phyloP scores from a whole-genome alignment of 257 asterid genomes.

The Verbascum thapsus region DNA sequence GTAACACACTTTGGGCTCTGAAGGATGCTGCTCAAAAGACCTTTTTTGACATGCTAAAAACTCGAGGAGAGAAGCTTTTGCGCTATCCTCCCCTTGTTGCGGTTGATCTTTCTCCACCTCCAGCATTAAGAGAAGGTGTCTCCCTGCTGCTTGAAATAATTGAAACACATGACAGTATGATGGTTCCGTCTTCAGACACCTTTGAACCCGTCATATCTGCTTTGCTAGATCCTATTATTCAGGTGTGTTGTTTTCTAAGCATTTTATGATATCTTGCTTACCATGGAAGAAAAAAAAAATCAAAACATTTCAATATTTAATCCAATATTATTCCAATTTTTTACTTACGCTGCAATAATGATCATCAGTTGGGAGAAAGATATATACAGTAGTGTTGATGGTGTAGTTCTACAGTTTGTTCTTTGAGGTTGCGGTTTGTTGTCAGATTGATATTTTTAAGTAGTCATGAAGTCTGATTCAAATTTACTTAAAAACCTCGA shows the following conservation, averaged over 20 bases:
- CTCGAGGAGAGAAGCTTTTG: conserved; percentile 92
- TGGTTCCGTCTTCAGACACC: conserved; percentile 77
- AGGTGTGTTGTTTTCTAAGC: conserved; percentile 48
- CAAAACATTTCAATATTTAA: neutral
- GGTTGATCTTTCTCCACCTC: conserved; percentile 93
- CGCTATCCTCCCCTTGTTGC: conserved; percentile 95
- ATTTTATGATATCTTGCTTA: conserved; percentile 23
- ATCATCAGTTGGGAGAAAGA: conserved; percentile 14
- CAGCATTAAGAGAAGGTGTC: conserved; percentile 88
- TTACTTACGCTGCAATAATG: conserved; percentile 1
- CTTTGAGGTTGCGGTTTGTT: conserved; percentile 10
- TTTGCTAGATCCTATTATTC: conserved; percentile 92
- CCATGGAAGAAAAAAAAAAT: conserved; percentile 7
- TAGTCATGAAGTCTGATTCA: conserved; percentile 3
- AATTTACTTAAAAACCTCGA: conserved; percentile 25
- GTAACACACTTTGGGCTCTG: conserved; percentile 86
- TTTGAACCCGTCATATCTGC: conserved; percentile 94
- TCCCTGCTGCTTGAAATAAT: conserved; percentile 86
- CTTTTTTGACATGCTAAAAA: conserved; percentile 79
- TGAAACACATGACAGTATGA: conserved; percentile 82
- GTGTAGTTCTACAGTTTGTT: conserved; percentile 10
- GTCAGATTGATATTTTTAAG: conserved; percentile 15
- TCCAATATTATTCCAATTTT: conserved; percentile 13
- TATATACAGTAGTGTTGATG: neutral
- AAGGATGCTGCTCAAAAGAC: conserved; percentile 96